Percentiles rank a stretch among this genome's conserved stretches.
phyloP scores from a whole-genome alignment of 176 grass and related monocot genomes.

The Oryza nivara region DNA sequence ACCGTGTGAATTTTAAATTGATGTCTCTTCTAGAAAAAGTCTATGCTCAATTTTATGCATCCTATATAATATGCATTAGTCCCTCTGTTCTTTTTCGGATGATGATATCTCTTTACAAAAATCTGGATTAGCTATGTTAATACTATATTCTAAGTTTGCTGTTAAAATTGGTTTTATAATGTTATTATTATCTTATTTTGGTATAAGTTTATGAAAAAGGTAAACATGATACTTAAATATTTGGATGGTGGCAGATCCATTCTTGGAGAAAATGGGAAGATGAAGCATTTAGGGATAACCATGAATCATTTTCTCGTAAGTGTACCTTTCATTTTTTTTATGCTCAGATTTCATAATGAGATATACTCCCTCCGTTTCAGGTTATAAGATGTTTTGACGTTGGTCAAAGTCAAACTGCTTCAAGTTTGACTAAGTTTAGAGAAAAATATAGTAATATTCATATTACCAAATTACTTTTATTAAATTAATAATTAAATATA shows the following conservation, averaged over 20 bases:
- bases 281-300: constrained; percentile 85
- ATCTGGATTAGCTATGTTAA: background rate
- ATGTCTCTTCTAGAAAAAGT: background rate
- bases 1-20: background rate
- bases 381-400: too few relatives aligned
- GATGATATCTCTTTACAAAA: background rate
- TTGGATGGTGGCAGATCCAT: constrained; percentile 66
- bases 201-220: background rate
- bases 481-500: too few relatives aligned
- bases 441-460: too few relatives aligned
- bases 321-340: background rate
- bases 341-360: constrained; percentile 12
- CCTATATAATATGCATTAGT: background rate
- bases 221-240: constrained; percentile 20
- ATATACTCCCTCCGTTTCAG: background rate
- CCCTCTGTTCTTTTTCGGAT: background rate
- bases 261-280: constrained; percentile 99
- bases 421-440: too few relatives aligned
- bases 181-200: background rate
- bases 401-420: too few relatives aligned
- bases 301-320: constrained; percentile 78
- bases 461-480: too few relatives aligned
- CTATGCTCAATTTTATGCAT: background rate
- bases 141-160: background rate
- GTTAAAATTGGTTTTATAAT: background rate